Evolutionary conservation across 2,329 filamentous ascomycete genomes (phyloP).

Genomic region (Hypomyces perniciosus): DNA sequence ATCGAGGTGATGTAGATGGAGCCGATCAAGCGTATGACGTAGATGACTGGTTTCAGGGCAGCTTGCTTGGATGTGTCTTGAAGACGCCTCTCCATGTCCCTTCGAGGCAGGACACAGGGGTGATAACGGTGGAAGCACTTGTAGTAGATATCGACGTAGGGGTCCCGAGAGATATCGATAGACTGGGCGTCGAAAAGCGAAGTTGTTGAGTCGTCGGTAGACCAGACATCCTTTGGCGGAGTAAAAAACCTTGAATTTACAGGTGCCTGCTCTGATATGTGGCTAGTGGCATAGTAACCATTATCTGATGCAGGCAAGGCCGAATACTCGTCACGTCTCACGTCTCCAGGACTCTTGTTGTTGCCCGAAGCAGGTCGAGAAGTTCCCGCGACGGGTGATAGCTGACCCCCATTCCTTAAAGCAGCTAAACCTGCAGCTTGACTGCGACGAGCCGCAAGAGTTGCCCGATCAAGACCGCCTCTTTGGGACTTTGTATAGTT

Average conservation of each 20-base stretch:
- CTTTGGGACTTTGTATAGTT: conserved; percentile 46
- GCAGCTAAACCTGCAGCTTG: conserved; percentile 12
- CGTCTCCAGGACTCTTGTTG: neutral
- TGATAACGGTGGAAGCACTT: conserved; percentile 29
- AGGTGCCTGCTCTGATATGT: neutral
- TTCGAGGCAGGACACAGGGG: conserved; percentile 23
- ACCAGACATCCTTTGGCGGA: conserved; percentile 5
- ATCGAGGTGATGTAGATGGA: conserved; percentile 23
- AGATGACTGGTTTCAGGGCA: conserved; percentile 18
- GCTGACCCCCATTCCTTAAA: neutral
- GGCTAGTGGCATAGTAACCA: no score
- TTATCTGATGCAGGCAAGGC: neutral
- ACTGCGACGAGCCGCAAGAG: conserved; percentile 24
- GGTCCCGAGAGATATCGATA: conserved; percentile 13
- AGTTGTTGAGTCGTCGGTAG: neutral
- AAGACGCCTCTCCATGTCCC: conserved; percentile 12
- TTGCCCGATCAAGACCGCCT: conserved; percentile 32
- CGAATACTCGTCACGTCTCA: neutral
- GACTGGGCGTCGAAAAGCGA: conserved; percentile 3
- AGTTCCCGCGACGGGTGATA: neutral
- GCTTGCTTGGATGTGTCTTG: conserved; percentile 1
- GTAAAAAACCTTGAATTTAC: conserved; percentile 6
- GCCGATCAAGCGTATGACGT: conserved; percentile 29
- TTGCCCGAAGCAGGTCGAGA: neutral
- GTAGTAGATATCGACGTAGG: conserved; percentile 30